Evolutionary conservation across 345 rosid species (phyloP).

Genomic region (Balakata baccata): DNA sequence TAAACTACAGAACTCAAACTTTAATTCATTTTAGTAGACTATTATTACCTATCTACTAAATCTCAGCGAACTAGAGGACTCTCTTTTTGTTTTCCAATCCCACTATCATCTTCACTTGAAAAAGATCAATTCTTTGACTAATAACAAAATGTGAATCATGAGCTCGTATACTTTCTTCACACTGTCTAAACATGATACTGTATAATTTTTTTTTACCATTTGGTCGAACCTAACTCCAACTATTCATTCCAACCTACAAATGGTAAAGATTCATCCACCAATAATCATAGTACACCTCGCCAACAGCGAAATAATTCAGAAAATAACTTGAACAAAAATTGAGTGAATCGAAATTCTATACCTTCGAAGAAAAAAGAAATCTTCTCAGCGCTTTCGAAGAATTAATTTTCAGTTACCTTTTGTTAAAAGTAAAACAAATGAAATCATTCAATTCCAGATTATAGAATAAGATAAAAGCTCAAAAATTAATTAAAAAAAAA

Average conservation of each 20-base stretch:
- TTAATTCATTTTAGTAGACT: not conserved
- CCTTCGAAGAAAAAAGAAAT: constrained; percentile 96
- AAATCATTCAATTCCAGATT: not conserved
- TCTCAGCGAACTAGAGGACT: not conserved
- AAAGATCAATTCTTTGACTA: not conserved
- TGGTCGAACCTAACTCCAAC: no score
- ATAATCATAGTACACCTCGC: not conserved
- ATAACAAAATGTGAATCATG: not conserved
- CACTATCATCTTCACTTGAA: not conserved
- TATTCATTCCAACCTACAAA: no score
- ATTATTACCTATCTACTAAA: not conserved
- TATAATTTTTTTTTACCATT: no score
- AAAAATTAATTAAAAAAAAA: no score
- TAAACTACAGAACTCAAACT: not conserved
- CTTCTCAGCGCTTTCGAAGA: constrained; percentile 81
- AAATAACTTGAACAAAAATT: not conserved
- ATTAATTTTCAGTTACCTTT: constrained; percentile 61
- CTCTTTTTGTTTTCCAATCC: not conserved
- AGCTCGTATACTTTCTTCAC: no score
- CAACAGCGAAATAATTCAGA: not conserved
- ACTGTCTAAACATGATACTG: no score
- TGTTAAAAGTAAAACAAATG: constrained; percentile 27
- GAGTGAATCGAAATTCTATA: constrained; percentile 11
- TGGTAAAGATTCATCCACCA: no score
- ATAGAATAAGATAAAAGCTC: not conserved